Base-by-base conservation (phyloP, 352 stramenopile species). In the Thraustotheca clavata region DNA sequence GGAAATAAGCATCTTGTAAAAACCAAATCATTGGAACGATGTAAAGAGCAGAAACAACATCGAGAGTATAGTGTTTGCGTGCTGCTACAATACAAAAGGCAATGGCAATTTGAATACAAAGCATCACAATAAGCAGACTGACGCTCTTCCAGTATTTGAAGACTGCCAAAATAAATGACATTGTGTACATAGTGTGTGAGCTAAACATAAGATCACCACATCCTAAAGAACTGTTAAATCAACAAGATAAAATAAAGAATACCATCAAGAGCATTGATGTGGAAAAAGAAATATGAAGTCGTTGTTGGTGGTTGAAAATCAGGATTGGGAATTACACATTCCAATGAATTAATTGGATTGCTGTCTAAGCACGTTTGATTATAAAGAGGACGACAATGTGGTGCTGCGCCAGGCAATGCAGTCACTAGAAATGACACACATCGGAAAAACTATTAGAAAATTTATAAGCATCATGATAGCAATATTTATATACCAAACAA, bases 181-280 rank as follows among this genome's bases (percentile, higher is more conserved):
- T 60, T 4, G 85, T 94, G 80, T 93, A 95, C 67, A 95, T 96
- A 27, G 85, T 96, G 74, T 96, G 88, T 33, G 83, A 94, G 68
- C 84, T 95, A 68, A 94, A 96, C 85, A 96, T 96, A 55, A 96
- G 73, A 67, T 96, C 88, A 36, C 88, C 88, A 48, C 88, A 96
- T 50, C 74, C n/a, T n/a, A n/a, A 16, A 66, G 67, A 67, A 59
- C 26, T 63, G 39, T 12, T 67, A 62, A 36, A 76, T n/a, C 65
- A 31, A 11, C 22, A 39, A 61, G 4, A 8, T 39, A n/a, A n/a
- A n/a, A n/a, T 22, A 24, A n/a, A n/a, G 50, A 39, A n/a, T n/a
- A n/a, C n/a, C 83, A 20, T 88, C 87, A 41, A 93, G 71, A 26
- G 83, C 77, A 47, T 91, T 79, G 41, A 93, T 71, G 36, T 83